Evolutionary conservation across 163 green algal genomes (phyloP).

Genomic region (Trebouxiophyceae sp.): DNA sequence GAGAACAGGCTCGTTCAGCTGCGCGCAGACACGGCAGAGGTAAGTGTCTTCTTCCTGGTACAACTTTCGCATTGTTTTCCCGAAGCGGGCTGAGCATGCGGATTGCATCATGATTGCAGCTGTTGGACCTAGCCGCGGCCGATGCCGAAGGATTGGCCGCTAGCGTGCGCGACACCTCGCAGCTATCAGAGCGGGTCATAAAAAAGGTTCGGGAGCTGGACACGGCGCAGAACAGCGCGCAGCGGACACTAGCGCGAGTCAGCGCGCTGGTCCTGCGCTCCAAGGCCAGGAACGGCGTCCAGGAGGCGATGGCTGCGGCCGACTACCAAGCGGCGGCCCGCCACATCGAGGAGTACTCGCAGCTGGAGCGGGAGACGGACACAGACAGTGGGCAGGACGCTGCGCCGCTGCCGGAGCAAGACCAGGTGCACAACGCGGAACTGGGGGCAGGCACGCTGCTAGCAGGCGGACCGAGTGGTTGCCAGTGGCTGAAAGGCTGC

Average conservation of each 20-base stretch:
- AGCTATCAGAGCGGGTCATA: conserved; percentile 81
- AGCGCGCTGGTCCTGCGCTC: conserved; percentile 71
- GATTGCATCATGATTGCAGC: no score
- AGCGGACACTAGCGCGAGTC: conserved; percentile 62
- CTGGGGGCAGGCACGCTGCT: neutral
- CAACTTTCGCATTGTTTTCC: no score
- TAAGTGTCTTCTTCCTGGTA: no score
- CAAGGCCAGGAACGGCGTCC: conserved; percentile 74
- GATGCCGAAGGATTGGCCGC: no score
- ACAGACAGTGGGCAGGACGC: conserved; percentile 27
- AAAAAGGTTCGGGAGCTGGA: conserved; percentile 72
- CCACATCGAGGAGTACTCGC: conserved; percentile 68
- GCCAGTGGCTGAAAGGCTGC: neutral
- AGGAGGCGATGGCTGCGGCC: conserved; percentile 40
- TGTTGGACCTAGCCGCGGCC: no score
- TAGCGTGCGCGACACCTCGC: no score
- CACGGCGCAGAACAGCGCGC: conserved; percentile 57
- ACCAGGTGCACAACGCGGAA: conserved; percentile 34
- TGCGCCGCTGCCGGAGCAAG: conserved; percentile 45
- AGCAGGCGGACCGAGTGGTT: neutral
- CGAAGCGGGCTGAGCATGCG: no score
- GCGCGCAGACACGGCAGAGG: no score
- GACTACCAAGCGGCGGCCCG: conserved; percentile 84
- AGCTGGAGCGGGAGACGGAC: conserved; percentile 58
- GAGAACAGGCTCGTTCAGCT: no score